These are phyloP conservation scores for Cercospora janseana DNA, from an alignment of 2,329 filamentous ascomycete species.

Conservation along the genomic window DNA sequence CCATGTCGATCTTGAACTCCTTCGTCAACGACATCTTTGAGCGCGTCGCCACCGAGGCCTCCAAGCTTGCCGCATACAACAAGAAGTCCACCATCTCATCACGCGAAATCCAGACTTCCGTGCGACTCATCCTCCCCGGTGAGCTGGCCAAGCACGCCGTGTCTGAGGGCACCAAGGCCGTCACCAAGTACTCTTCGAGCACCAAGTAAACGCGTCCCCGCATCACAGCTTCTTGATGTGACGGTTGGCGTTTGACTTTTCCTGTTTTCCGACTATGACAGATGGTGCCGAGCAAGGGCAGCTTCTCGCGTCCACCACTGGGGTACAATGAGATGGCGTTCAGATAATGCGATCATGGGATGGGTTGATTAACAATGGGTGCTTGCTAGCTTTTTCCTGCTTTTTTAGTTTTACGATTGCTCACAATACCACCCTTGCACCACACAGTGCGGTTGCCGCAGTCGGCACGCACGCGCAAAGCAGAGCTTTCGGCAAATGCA, in stretches of 20 bases:
- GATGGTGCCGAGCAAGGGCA: slow-evolving; percentile 20
- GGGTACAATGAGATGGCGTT: slow-evolving; percentile 47
- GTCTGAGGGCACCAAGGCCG: slow-evolving; percentile 98
- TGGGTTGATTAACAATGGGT: too few species aligned
- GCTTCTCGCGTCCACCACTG: too few species aligned
- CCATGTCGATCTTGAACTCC: slow-evolving; percentile 99
- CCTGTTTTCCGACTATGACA: slow-evolving; percentile 21
- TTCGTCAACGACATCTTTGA: slow-evolving; percentile 99
- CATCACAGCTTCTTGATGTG: slow-evolving; percentile 12
- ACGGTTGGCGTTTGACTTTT: slow-evolving; percentile 20
- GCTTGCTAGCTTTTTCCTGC: slow-evolving; percentile 21
- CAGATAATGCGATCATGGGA: slow-evolving; percentile 54
- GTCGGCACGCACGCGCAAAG: slow-evolving; percentile 24
- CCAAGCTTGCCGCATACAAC: slow-evolving; percentile 99
- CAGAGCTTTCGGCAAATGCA: slow-evolving; percentile 26
- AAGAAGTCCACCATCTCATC: slow-evolving; percentile 99
- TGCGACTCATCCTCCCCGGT: slow-evolving; percentile 94
- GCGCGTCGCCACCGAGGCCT: slow-evolving; percentile 96
- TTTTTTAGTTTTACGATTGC: slow-evolving; percentile 30
- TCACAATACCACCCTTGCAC: slow-evolving; percentile 37
- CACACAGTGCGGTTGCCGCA: slow-evolving; percentile 22
- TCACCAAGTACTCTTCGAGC: slow-evolving; percentile 99
- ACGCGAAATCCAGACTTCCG: slow-evolving; percentile 98
- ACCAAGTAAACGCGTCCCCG: slow-evolving; percentile 82
- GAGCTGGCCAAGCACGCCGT: slow-evolving; percentile 99